Base-by-base conservation (phyloP, 139 green algal species). In the Chlamydomonas eustigma region DNA sequence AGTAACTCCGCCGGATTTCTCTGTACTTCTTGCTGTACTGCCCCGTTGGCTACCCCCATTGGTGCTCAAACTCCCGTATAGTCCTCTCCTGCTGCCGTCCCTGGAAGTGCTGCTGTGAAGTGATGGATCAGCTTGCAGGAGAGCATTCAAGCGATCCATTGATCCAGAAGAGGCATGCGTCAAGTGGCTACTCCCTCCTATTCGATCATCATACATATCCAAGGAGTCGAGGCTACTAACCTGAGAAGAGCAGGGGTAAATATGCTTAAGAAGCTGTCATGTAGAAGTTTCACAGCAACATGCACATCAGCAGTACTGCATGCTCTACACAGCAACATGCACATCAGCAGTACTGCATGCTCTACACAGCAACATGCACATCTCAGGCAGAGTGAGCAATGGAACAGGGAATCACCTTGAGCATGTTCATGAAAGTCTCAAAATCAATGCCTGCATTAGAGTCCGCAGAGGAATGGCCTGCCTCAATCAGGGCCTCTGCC, bases 141-240 rank as follows among this genome's bases (percentile, higher is more conserved):
- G 37, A 68, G 50, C 64, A 37, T 76, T 73, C 28, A 78, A 25
- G 22, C 82, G 71, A 76, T 82, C 82, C 25, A 87, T 24, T 28
- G 74, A 82, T 69, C 65, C 74, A n/a, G 34, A 37, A n/a, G n/a
- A 12, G 18, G 44, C 44, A 58, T 58, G 6, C 51, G 52, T 63
- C 64, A 35, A 18, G 12, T 58, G 44, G 2, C 35, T 34, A 58
- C 64, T 72, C 2, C 39, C 37, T 58, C 76, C 79, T 34, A 80
- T 73, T 69, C 83, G 79, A 30, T 81, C 83, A 50, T 88, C 83
- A 39, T 88, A 88, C 38, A 83, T 64, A 70, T 88, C 83, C 33
- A 88, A 71, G 12, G 44, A 78, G 79, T 85, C 83, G 36, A 85
- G 38, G 36, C 51, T 78, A 69, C 80, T 77, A 0, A 78, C 44